A percentile compares a stretch with the other conserved stretches of the same genome.
Conservation (phyloP, 1,139 yeast species). For the Magnusiomyces tetraspermus region DNA sequence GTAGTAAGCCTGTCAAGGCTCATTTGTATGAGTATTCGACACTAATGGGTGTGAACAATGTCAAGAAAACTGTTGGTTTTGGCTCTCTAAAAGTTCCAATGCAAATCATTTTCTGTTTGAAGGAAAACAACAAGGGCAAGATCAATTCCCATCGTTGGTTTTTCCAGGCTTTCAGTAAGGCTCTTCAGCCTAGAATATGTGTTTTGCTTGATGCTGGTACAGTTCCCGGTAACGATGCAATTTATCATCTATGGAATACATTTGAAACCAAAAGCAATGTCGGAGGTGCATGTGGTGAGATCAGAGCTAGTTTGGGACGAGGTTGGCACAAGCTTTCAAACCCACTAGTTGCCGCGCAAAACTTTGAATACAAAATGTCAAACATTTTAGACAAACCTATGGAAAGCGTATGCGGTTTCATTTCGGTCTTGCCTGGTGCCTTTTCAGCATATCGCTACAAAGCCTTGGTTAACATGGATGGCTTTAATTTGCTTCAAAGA, state of each 20-base stretch:
- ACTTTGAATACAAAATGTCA: conserved; percentile 87
- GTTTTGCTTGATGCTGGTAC: conserved; percentile 91
- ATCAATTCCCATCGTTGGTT: conserved; percentile 97
- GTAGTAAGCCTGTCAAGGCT: conserved; percentile 76
- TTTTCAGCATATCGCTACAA: conserved; percentile 79
- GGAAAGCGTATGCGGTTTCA: conserved; percentile 81
- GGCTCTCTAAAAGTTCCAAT: conserved; percentile 61
- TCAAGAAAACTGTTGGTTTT: conserved; percentile 45
- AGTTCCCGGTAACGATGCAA: conserved; percentile 71
- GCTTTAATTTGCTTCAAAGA: not conserved
- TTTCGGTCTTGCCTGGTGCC: conserved; percentile 88
- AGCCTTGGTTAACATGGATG: conserved; percentile 33
- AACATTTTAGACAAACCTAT: conserved; percentile 85
- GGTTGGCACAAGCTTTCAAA: conserved; percentile 57
- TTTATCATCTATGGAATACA: conserved; percentile 83
- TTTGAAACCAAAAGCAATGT: conserved; percentile 75
- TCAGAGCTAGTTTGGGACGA: conserved; percentile 77
- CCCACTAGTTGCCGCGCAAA: conserved; percentile 87
- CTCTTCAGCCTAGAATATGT: conserved; percentile 77
- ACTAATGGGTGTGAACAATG: conserved; percentile 54
- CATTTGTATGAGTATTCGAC: conserved; percentile 86
- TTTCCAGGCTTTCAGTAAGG: conserved; percentile 83
- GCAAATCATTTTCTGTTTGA: conserved; percentile 81
- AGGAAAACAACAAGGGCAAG: conserved; percentile 83
- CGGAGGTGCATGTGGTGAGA: conserved; percentile 94